These are phyloP conservation scores for Penicillium polonicum DNA, from an alignment of 2,329 filamentous ascomycete genomes.

Conservation along the genomic window DNA sequence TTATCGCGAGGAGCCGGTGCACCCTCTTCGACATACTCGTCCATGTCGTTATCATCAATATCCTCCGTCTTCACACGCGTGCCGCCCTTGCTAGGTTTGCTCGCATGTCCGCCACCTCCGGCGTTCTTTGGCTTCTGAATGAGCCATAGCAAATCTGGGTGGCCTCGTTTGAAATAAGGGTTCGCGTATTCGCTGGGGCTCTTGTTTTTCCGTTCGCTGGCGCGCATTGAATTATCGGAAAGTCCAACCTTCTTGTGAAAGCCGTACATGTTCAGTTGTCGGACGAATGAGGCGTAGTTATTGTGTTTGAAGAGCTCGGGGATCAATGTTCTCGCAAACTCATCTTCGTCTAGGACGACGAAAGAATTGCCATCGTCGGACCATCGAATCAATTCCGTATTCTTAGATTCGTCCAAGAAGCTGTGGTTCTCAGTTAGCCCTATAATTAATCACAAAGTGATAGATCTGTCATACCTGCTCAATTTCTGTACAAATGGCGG, in stretches of 20 bases:
- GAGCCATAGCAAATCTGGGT: conserved; percentile 89
- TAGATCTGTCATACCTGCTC: conserved; percentile 69
- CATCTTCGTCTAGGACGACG: conserved; percentile 93
- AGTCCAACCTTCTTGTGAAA: conserved; percentile 74
- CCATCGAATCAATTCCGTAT: conserved; percentile 94
- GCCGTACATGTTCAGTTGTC: conserved; percentile 67
- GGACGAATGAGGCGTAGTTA: conserved; percentile 75
- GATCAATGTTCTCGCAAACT: conserved; percentile 71
- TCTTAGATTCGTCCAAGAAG: conserved; percentile 89
- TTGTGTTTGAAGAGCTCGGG: conserved; percentile 77
- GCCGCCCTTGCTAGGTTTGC: conserved; percentile 52
- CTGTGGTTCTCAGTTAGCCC: conserved; percentile 49
- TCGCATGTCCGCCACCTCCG: conserved; percentile 43
- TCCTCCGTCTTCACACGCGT: conserved; percentile 54
- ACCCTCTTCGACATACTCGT: conserved; percentile 50
- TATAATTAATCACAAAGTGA: background rate
- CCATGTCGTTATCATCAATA: conserved; percentile 64
- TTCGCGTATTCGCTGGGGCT: conserved; percentile 98
- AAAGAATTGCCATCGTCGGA: conserved; percentile 96
- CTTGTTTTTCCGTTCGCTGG: conserved; percentile 95
- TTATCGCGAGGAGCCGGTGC: conserved; percentile 34
- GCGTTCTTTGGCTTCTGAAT: conserved; percentile 92
- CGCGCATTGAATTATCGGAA: conserved; percentile 96
- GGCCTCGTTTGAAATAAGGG: conserved; percentile 88
- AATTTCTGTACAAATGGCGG: conserved; percentile 97